Evolutionary conservation across 2,329 filamentous ascomycete species (phyloP).

Genomic region (Mollisia scopiformis): DNA sequence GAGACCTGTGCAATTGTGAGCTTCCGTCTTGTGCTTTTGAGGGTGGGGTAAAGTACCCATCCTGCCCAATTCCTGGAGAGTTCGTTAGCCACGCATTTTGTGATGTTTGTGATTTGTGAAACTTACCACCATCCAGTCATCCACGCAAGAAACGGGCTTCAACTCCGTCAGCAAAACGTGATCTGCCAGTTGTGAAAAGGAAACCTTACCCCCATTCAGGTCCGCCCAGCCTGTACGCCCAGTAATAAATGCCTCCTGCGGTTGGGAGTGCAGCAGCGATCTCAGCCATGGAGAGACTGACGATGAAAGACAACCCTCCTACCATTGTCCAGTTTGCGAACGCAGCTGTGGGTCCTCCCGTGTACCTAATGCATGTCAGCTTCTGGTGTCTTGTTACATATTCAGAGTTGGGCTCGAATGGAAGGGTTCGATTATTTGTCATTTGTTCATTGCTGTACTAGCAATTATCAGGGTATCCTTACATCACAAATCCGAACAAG

Average conservation of each 20-base stretch:
- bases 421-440: too few relatives aligned
- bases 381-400: background rate
- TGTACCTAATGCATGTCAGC: constrained; percentile 27
- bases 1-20: constrained; percentile 21
- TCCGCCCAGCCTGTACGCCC: constrained; percentile 42
- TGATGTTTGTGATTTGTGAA: background rate
- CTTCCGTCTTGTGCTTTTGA: background rate
- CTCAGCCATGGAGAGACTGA: constrained; percentile 42
- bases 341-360: constrained; percentile 41
- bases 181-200: constrained; percentile 3
- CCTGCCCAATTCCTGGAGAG: constrained; percentile 37
- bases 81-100: background rate
- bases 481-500: constrained; percentile 42
- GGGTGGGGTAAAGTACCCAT: constrained; percentile 14
- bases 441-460: too few relatives aligned
- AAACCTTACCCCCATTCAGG: constrained; percentile 36
- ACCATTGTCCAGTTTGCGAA: constrained; percentile 45
- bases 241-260: constrained; percentile 44
- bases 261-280: constrained; percentile 42
- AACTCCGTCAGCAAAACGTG: constrained; percentile 9
- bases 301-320: constrained; percentile 39
- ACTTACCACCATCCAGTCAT: constrained; percentile 43
- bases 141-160: constrained; percentile 40
- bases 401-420: background rate
- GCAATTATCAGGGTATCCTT: background rate